Evolutionary conservation across 768 basidiomycete genomes (phyloP), one percentile per base, ranked within the genome.

Genomic region (Tylopilus sp.): DNA sequence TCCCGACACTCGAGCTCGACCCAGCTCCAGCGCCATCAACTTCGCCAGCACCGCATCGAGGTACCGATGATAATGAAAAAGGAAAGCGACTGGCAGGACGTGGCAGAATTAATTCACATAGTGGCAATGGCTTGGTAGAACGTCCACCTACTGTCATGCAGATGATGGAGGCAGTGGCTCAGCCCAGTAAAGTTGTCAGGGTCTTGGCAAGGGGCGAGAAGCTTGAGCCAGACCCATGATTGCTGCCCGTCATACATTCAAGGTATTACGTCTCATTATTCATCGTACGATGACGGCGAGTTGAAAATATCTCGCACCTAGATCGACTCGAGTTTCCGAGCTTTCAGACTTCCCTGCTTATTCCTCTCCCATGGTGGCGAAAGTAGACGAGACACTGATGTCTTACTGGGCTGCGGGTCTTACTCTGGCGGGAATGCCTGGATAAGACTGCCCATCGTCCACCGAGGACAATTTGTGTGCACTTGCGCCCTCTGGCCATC

Each of bases 181-280:
- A 88, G 57, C 84, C 86, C 7, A 85, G 79, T 66, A 85, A 82
- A 55, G 84, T 87, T 56, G 83, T 91, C 30, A 76, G 88, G 22
- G 85, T 92, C 25, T 79, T 92, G 53, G 87, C 90, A 2, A 81
- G 90, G 12, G 90, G 90, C 28, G 90, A 92, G 76, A 90, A 91
- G 68, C 69, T 92, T 47, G 88, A 92, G 39, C 79, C 79, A 35
- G 73, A 67, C 40, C 55, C 68, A 3, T 71, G 57, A 60, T 6
- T 20, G 3, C 41, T 17, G 26, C 26, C 21, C 23, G 30, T 31
- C 13, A 9, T 8, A 5, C 40, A 23, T 35, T 46, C 56, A 59
- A 60, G 57, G 65, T 64, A 25, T 0, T 41, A 7, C 30, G 18
- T 26, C 15, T 17, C 28, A 44, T 8, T n/a, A 3, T 17, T 11